These are phyloP conservation scores for Asterochloris sp. DNA, from an alignment of 139 green algal species.

Conservation along the genomic window DNA sequence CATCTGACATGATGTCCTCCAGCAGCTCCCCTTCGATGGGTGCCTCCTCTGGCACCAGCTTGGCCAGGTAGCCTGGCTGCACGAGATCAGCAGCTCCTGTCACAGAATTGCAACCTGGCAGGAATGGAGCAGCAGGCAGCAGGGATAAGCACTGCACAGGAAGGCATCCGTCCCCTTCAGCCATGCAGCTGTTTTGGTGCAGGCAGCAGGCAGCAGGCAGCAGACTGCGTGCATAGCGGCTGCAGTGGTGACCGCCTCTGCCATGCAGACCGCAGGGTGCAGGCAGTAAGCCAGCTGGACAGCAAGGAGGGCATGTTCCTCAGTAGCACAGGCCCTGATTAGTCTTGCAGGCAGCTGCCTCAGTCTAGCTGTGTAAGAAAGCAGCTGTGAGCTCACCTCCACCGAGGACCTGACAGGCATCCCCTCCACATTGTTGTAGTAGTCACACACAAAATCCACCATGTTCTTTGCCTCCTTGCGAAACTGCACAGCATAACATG, in stretches of 20 bases:
- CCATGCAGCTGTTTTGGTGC: too few species aligned
- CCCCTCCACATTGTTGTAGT: conserved; percentile 30
- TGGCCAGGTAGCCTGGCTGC: conserved; percentile 63
- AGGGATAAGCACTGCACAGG: not conserved
- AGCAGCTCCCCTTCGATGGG: conserved; percentile 56
- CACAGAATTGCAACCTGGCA: too few species aligned
- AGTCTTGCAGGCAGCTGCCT: not conserved
- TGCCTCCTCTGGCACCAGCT: conserved; percentile 38
- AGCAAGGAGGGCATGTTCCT: too few species aligned
- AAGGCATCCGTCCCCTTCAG: not conserved
- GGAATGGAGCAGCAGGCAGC: too few species aligned
- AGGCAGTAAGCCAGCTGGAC: too few species aligned
- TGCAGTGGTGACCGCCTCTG: too few species aligned
- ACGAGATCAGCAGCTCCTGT: not conserved
- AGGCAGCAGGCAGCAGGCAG: too few species aligned
- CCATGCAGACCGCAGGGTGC: too few species aligned
- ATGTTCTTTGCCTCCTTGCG: conserved; percentile 49
- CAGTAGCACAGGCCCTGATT: too few species aligned
- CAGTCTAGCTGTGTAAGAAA: not conserved
- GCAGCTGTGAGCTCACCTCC: conserved; percentile 18
- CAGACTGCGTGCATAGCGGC: too few species aligned
- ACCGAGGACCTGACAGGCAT: conserved; percentile 40
- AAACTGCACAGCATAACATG: conserved; percentile 40
- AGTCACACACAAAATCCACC: conserved; percentile 69
- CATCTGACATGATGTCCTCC: conserved; percentile 55